Evolutionary conservation across 1,139 yeast genomes (phyloP), one percentile per base, ranked within the genome.

Genomic region (Yamadazyma atlantica): DNA sequence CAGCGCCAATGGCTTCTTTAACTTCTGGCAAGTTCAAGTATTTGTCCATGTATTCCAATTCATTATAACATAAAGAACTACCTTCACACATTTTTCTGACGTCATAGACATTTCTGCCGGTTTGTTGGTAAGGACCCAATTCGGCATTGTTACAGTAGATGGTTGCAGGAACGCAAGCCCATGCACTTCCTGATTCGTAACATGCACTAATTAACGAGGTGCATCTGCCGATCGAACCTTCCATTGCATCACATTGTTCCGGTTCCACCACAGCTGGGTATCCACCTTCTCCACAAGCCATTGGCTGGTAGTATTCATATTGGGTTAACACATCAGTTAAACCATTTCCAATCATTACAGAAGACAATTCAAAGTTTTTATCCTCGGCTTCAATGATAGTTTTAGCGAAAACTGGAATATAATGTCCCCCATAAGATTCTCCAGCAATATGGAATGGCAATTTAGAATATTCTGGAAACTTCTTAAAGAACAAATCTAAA

Each of bases 391-490:
- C 73, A 55, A 89, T 66, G 50, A 92, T 90, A 64, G 90, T 96
- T 36, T 83, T 66, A 16, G 97, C 96, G 60, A 92, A 86, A 8
- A 81, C 90, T 23, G 97, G 98, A 50, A 92, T 89, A 64, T 92
- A 92, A 63, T 92, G 97, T 46, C 98, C 98, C 39, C 96, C 98
- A 59, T 92, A 92, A n/a, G 96, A 87, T 67, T 92, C 97, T 53
- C 97, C 98, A 34, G 97, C 95, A 64, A 92, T 89, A 65, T 90
- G 97, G 83, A 92, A 89, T 38, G 78, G 80, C 43, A 77, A 72
- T 27, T 76, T 64, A 35, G 74, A 64, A 66, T 85, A 88, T 65
- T 90, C 80, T 32, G 97, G 95, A 78, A 89, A 92, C 60, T 86
- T 87, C 62, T 85, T 77, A 75, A 85, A 92, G 72, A 92, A 92